phyloP scores from a whole-genome alignment of 805 yeast genomes.

The Candida odintsovae region DNA sequence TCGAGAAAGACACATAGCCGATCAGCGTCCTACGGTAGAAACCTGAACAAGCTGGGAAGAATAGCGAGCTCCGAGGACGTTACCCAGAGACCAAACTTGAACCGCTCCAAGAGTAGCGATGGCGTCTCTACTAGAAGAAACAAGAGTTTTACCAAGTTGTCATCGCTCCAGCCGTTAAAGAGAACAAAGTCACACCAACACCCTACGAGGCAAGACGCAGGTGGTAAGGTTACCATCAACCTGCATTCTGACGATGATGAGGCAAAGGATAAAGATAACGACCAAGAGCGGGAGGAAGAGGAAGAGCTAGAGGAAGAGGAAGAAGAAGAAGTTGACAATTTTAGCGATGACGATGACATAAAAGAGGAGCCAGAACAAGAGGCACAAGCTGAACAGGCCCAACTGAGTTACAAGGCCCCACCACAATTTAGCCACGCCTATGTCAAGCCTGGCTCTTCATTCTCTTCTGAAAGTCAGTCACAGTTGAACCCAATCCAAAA shows the following conservation, averaged over 20 bases:
- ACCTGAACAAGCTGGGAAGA: constrained; percentile 18
- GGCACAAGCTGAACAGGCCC: not conserved
- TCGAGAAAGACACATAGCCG: constrained; percentile 15
- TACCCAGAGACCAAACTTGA: constrained; percentile 15
- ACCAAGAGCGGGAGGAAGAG: constrained; percentile 1
- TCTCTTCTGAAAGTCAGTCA: constrained; percentile 1
- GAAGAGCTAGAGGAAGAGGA: constrained; percentile 5
- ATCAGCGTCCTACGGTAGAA: constrained; percentile 23
- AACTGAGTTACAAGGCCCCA: constrained; percentile 19
- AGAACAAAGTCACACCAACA: constrained; percentile 18
- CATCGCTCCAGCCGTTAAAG: constrained; percentile 17
- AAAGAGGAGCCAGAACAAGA: not conserved
- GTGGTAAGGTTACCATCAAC: constrained; percentile 12
- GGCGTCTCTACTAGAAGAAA: constrained; percentile 12
- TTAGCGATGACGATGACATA: constrained; percentile 16
- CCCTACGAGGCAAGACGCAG: constrained; percentile 6
- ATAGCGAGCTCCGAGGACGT: constrained; percentile 18
- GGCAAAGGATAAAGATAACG: constrained; percentile 2
- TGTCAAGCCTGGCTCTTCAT: constrained; percentile 7
- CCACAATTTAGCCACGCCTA: constrained; percentile 20
- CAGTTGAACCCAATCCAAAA: not conserved
- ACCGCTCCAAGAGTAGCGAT: constrained; percentile 22
- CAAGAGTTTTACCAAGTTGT: constrained; percentile 19
- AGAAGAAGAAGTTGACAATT: constrained; percentile 23
- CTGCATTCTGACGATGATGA: constrained; percentile 11